Evolutionary conservation across 257 asterid species (phyloP).

Genomic region (Ehretia macrophylla): DNA sequence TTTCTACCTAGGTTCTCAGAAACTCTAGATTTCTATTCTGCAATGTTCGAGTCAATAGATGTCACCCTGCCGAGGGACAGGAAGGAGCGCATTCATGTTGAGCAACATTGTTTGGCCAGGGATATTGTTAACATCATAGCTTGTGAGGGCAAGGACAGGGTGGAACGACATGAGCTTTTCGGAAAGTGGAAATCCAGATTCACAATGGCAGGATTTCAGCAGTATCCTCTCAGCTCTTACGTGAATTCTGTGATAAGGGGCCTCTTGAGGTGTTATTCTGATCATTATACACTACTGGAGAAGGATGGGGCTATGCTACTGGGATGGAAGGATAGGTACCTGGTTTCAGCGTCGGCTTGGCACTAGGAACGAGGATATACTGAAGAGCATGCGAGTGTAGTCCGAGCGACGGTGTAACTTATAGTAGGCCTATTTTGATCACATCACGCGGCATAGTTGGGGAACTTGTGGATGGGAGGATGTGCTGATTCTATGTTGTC

Average conservation of each 20-base stretch:
- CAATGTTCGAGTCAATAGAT: conserved; percentile 83
- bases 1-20: conserved; percentile 66
- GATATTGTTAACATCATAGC: conserved; percentile 91
- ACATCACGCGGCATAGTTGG: too few relatives aligned
- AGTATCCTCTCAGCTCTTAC: conserved; percentile 60
- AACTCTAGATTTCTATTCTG: conserved; percentile 67
- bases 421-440: too few relatives aligned
- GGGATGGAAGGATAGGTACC: conserved; percentile 87
- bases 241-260: conserved; percentile 75
- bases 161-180: conserved; percentile 79
- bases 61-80: conserved; percentile 63
- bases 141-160: conserved; percentile 87
- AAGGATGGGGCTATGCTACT: conserved; percentile 73
- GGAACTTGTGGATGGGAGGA: too few relatives aligned
- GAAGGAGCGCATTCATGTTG: conserved; percentile 84
- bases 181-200: conserved; percentile 89
- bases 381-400: neutral
- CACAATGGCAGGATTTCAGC: conserved; percentile 80
- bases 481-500: too few relatives aligned
- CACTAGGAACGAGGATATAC: conserved; percentile 19
- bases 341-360: conserved; percentile 94
- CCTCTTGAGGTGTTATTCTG: conserved; percentile 66
- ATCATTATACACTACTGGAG: conserved; percentile 70
- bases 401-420: too few relatives aligned
- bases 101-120: conserved; percentile 85